Conservation (phyloP, 139 green algal species). For the Tetraselmis chui region DNA sequence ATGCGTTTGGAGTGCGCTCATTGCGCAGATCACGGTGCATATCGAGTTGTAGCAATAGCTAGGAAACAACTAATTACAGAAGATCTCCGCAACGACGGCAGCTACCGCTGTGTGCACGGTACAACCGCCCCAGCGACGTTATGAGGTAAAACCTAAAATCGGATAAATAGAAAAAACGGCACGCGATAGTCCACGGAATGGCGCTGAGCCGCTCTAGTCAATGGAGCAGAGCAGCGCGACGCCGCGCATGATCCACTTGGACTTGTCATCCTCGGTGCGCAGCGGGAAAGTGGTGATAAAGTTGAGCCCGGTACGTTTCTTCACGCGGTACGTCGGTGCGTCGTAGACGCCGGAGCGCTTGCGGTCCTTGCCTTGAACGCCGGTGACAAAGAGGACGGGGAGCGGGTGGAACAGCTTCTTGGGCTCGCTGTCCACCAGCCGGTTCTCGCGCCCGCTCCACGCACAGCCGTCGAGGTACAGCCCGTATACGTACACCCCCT, state of each 20-base stretch:
- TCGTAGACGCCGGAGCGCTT: constrained; percentile 61
- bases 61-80: no score
- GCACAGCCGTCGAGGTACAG: constrained; percentile 88
- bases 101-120: no score
- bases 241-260: constrained; percentile 84
- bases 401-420: constrained; percentile 87
- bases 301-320: constrained; percentile 71
- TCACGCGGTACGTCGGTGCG: constrained; percentile 75
- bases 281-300: constrained; percentile 86
- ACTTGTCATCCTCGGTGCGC: constrained; percentile 67
- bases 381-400: constrained; percentile 83
- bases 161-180: no score
- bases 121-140: no score
- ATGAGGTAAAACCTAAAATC: no score
- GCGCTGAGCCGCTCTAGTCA: constrained; percentile 60
- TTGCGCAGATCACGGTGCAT: no score
- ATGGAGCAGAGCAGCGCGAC: constrained; percentile 74
- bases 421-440: constrained; percentile 79
- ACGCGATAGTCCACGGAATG: no score
- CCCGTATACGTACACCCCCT: constrained; percentile 91
- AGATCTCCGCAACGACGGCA: no score
- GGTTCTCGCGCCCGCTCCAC: constrained; percentile 78
- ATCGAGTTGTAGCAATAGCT: no score
- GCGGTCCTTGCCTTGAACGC: constrained; percentile 66
- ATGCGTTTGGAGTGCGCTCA: no score